Conservation (phyloP, 345 rosid genomes). For the Cardiospermum halicacabum region DNA sequence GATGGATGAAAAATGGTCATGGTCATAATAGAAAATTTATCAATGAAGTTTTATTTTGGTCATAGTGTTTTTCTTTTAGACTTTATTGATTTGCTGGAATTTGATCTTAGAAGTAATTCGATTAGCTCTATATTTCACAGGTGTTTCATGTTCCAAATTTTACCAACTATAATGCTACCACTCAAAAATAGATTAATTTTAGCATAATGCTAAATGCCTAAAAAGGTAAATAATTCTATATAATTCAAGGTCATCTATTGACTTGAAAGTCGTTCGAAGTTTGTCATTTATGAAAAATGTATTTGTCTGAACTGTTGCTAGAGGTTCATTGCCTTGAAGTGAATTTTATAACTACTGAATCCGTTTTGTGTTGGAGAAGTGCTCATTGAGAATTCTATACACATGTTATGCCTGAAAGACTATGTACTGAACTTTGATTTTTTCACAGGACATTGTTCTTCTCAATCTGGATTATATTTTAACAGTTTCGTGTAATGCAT, state of each 20-base stretch:
- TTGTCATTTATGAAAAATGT: not conserved
- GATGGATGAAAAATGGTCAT: too few relatives aligned
- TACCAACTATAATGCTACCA: too few relatives aligned
- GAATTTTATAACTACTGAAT: not conserved
- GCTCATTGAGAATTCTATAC: not conserved
- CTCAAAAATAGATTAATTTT: too few relatives aligned
- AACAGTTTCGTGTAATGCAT: conserved; percentile 56
- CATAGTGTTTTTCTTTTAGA: too few relatives aligned
- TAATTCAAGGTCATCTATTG: not conserved
- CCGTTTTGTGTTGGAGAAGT: not conserved
- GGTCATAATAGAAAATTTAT: too few relatives aligned
- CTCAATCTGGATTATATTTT: conserved; percentile 86
- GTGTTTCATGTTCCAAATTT: too few relatives aligned
- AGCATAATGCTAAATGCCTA: too few relatives aligned
- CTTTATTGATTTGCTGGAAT: too few relatives aligned
- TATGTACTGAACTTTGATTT: conserved; percentile 6
- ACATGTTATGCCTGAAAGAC: not conserved
- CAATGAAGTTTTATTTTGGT: too few relatives aligned
- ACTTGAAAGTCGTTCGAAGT: not conserved
- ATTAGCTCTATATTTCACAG: too few relatives aligned
- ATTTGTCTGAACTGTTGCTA: not conserved
- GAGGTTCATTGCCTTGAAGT: not conserved
- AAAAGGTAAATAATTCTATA: too few relatives aligned
- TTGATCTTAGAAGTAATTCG: too few relatives aligned
- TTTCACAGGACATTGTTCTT: conserved; percentile 70